Evolutionary conservation across 352 stramenopile genomes (phyloP).

Genomic region (Pythium dissotocum): DNA sequence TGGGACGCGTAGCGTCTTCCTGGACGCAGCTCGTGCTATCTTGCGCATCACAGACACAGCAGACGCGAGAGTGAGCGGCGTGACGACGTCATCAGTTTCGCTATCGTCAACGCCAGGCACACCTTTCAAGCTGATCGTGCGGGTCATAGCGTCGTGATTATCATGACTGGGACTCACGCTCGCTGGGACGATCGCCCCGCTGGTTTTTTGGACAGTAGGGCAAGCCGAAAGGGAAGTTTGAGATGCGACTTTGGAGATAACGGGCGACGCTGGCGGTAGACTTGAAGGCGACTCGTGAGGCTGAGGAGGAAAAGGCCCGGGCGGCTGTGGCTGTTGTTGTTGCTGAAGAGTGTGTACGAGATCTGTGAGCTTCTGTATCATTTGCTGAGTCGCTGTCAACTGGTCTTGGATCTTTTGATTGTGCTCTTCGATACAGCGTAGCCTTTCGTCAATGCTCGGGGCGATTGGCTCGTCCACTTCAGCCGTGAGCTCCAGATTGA

Average conservation of each 20-base stretch:
- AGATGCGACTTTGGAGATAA: neutral
- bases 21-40: slow-evolving; percentile 3
- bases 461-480: neutral
- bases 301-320: neutral
- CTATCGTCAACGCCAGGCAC: neutral
- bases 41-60: slow-evolving; percentile 9
- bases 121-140: slow-evolving; percentile 14
- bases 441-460: slow-evolving; percentile 7
- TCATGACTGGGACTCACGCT: neutral
- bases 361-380: slow-evolving; percentile 49
- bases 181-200: no score
- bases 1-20: slow-evolving; percentile 1
- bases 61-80: neutral
- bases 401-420: slow-evolving; percentile 48
- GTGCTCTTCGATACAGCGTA: slow-evolving; percentile 41
- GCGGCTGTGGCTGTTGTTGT: slow-evolving; percentile 24
- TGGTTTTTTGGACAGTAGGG: neutral
- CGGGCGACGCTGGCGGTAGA: slow-evolving; percentile 1
- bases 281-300: neutral
- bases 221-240: neutral
- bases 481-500: neutral
- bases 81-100: neutral
- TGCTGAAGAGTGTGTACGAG: slow-evolving; percentile 34
- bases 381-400: slow-evolving; percentile 41
- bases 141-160: slow-evolving; percentile 3